Conservation (phyloP, 2,329 filamentous ascomycete genomes). For the Gaeumannomyces sp. region DNA sequence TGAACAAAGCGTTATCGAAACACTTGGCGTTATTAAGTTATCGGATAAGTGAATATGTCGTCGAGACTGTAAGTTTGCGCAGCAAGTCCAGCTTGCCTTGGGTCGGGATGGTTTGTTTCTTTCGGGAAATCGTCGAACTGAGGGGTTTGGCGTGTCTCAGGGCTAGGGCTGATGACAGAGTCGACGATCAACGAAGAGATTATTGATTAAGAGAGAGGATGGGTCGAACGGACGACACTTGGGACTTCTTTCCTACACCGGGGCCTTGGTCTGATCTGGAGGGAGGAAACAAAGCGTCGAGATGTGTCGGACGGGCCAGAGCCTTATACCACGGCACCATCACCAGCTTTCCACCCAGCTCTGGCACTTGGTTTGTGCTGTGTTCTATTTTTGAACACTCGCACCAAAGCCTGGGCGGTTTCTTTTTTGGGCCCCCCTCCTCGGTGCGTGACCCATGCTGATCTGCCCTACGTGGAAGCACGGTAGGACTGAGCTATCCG, state of each 20-base stretch:
- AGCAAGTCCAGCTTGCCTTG: slow-evolving; percentile 55
- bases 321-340: slow-evolving; percentile 8
- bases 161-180: neutral
- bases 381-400: slow-evolving; percentile 11
- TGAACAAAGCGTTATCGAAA: too few relatives aligned
- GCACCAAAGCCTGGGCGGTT: neutral
- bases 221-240: slow-evolving; percentile 9
- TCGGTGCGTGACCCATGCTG: neutral
- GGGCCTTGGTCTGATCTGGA: slow-evolving; percentile 10
- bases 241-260: slow-evolving; percentile 7
- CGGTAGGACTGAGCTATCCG: slow-evolving; percentile 8
- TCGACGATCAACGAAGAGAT: slow-evolving; percentile 9
- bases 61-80: slow-evolving; percentile 5
- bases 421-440: slow-evolving; percentile 7
- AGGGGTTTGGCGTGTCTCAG: neutral
- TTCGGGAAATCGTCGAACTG: slow-evolving; percentile 4
- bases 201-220: slow-evolving; percentile 7
- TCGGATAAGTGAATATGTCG: slow-evolving; percentile 12
- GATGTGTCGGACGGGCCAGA: slow-evolving; percentile 4
- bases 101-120: slow-evolving; percentile 2
- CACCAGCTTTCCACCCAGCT: neutral
- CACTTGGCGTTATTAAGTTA: slow-evolving; percentile 20
- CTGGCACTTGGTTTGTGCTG: slow-evolving; percentile 3
- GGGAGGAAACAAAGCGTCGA: slow-evolving; percentile 9
- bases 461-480: slow-evolving; percentile 9